These are phyloP conservation scores for Nakazawaea ishiwadae DNA, from an alignment of 805 yeast species.

Conservation along the genomic window DNA sequence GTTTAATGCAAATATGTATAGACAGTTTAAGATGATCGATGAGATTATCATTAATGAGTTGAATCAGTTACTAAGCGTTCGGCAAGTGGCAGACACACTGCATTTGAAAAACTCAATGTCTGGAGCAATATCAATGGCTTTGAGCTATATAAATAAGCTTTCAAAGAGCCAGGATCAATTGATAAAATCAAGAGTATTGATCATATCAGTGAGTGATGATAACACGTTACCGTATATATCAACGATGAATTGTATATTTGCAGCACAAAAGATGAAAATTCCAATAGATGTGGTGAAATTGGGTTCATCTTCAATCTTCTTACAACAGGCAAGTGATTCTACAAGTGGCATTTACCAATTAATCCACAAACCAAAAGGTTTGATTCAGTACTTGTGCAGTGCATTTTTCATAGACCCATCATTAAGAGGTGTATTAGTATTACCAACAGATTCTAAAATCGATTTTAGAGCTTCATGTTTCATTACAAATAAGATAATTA, in stretches of 20 bases:
- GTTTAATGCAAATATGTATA: constrained; percentile 64
- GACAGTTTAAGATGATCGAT: constrained; percentile 79
- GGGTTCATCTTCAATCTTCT: constrained; percentile 65
- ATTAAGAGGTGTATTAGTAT: constrained; percentile 65
- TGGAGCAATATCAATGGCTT: constrained; percentile 78
- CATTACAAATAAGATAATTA: constrained; percentile 84
- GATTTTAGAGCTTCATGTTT: constrained; percentile 96
- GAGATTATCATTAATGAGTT: constrained; percentile 63
- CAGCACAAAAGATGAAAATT: constrained; percentile 88
- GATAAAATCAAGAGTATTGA: constrained; percentile 61
- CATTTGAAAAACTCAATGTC: constrained; percentile 50
- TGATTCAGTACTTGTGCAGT: constrained; percentile 76
- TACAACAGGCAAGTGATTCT: constrained; percentile 95
- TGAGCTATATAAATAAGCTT: constrained; percentile 72
- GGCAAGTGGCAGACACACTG: constrained; percentile 22
- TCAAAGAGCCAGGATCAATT: constrained; percentile 32
- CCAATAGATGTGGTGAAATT: constrained; percentile 90
- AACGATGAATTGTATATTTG: constrained; percentile 91
- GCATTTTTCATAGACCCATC: constrained; percentile 87
- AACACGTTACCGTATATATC: constrained; percentile 82
- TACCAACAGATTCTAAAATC: constrained; percentile 80
- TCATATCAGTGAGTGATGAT: constrained; percentile 66
- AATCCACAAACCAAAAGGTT: constrained; percentile 64
- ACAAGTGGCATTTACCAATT: constrained; percentile 84
- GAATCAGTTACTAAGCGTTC: constrained; percentile 36